phyloP scores from a whole-genome alignment of 2,329 filamentous ascomycete genomes.

The Penicillium verrucosum region DNA sequence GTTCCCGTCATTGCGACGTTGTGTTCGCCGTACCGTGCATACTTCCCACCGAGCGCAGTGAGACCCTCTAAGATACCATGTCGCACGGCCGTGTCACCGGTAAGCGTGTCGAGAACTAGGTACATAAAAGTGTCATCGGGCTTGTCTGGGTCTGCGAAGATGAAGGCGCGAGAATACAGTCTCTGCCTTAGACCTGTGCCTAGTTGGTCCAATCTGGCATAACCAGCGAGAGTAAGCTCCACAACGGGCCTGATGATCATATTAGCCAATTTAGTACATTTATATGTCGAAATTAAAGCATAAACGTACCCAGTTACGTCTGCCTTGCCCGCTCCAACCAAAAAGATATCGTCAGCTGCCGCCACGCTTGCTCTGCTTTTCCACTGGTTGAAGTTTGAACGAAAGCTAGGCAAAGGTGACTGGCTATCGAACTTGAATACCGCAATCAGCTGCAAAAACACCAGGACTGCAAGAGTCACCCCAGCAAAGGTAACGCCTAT shows the following conservation, averaged over 20 bases:
- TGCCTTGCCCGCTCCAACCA: slow-evolving; percentile 67
- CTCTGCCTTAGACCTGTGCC: slow-evolving; percentile 83
- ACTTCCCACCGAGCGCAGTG: slow-evolving; percentile 65
- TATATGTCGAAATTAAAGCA: not conserved
- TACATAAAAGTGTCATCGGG: slow-evolving; percentile 77
- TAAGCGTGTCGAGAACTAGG: slow-evolving; percentile 79
- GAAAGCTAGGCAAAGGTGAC: slow-evolving; percentile 15
- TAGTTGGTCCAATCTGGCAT: slow-evolving; percentile 78
- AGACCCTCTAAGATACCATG: slow-evolving; percentile 82
- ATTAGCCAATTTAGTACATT: not conserved
- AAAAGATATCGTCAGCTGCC: slow-evolving; percentile 49
- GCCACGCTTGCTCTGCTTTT: slow-evolving; percentile 22
- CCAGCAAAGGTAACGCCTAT: slow-evolving; percentile 26
- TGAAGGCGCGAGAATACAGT: slow-evolving; percentile 84
- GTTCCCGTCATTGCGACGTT: slow-evolving; percentile 91
- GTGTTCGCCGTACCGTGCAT: slow-evolving; percentile 69
- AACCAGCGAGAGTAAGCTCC: slow-evolving; percentile 87
- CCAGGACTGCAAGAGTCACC: slow-evolving; percentile 26
- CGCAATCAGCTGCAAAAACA: slow-evolving; percentile 33
- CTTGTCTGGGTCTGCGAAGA: slow-evolving; percentile 66
- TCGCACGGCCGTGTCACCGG: slow-evolving; percentile 83
- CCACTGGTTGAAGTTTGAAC: slow-evolving; percentile 22
- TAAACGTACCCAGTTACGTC: slow-evolving; percentile 64
- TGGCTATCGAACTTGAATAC: slow-evolving; percentile 18
- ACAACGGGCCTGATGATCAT: slow-evolving; percentile 64